Evolutionary conservation across 179 eudicot genomes (phyloP), one percentile per base, ranked within the genome.

Genomic region (Drosera spatulata): DNA sequence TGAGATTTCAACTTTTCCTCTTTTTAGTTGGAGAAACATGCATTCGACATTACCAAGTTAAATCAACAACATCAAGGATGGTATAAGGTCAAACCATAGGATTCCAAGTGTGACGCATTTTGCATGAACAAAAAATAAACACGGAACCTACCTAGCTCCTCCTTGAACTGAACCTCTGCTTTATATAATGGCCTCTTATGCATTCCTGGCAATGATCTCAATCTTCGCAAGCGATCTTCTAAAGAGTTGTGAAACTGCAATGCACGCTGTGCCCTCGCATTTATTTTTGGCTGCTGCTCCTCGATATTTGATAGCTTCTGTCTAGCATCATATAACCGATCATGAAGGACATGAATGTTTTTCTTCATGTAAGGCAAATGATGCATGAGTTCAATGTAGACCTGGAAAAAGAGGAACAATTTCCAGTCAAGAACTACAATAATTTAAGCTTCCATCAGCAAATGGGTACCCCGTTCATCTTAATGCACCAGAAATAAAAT

Each of bases 121-220:
- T 8, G 2, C n/a, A 50, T n/a, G 13, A 11, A 15, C 8, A 11
- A 46, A 53, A 14, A 39, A 3, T 13, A 3, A 7, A 38, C 15
- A 33, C 13, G 44, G 39, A 51, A 41, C 62, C 61, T 76, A 88
- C 98, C 95, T 53, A 93, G 84, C 64, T 93, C 88, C 47, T 71
- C 73, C 76, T 82, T 86, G 80, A 93, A 89, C 45, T 86, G 88
- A 48, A 77, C 75, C 75, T 93, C 99, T 6, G 91, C 97, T 72
- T 74, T 83, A 45, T 95, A 86, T 70, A 93, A 74, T 61, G 96
- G 95, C 74, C 71, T 93, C 68, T 80, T 86, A 50, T 78, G 93
- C 47, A 75, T 66, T 53, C 86, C 90, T 3, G 93, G 97, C 66
- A 93, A 66, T 42, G 59, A 76, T 80, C 85, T 82, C 73, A 89